Conservation (phyloP, 2,329 filamentous ascomycete species). For the Huntiella moniliformis region DNA sequence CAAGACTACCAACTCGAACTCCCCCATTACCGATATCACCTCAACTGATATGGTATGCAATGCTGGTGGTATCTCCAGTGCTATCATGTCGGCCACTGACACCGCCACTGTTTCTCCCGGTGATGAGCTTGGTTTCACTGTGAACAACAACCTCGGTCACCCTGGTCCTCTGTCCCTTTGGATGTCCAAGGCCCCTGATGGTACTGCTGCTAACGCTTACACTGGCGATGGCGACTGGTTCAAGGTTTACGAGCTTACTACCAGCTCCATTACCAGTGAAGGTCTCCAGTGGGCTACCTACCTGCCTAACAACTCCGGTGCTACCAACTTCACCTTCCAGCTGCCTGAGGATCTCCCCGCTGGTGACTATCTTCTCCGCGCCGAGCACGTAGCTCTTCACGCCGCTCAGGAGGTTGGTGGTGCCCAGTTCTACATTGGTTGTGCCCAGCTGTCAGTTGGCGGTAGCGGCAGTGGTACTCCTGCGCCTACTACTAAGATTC, state of each 20-base stretch:
- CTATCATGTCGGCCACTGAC: constrained; percentile 11
- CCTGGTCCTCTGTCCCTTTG: constrained; percentile 22
- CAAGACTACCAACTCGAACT: constrained; percentile 28
- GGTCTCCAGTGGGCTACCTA: constrained; percentile 15
- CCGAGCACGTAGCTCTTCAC: constrained; percentile 37
- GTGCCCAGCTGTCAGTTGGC: constrained; percentile 28
- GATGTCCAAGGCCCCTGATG: constrained; percentile 20
- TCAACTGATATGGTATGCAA: constrained; percentile 20
- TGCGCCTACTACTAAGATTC: constrained; percentile 25
- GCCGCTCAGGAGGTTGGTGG: constrained; percentile 21
- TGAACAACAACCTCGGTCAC: constrained; percentile 21
- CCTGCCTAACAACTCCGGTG: constrained; percentile 30
- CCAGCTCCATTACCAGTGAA: constrained; percentile 9
- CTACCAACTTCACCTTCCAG: constrained; percentile 22
- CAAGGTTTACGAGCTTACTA: constrained; percentile 19
- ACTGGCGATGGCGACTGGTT: constrained; percentile 21
- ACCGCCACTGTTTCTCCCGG: constrained; percentile 22
- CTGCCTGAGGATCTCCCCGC: constrained; percentile 26
- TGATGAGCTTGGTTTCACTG: constrained; percentile 21
- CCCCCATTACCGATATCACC: constrained; percentile 22
- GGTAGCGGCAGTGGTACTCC: constrained; percentile 26
- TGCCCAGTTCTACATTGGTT: constrained; percentile 32
- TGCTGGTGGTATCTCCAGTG: constrained; percentile 6
- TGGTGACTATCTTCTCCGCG: constrained; percentile 34
- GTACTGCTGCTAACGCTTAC: constrained; percentile 18